Base-by-base conservation (phyloP, 768 basidiomycete species). In the Kwoniella pini region DNA sequence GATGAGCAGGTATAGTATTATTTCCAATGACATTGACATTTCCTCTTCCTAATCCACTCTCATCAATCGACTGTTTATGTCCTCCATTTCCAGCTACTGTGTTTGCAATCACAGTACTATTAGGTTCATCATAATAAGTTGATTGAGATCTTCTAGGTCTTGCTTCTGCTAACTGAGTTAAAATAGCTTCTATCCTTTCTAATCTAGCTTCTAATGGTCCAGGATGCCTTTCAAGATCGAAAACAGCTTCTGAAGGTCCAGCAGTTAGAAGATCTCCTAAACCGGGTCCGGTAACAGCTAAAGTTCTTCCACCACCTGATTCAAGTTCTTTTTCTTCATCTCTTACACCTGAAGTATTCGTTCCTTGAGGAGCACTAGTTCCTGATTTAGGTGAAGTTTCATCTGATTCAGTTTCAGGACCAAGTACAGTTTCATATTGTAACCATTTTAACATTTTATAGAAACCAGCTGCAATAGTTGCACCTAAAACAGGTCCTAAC, bases 391-490 rank as follows among this genome's bases (percentile, higher is more conserved):
- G 57, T 13, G 38, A 22, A 3, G 39, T 51, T 10, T 50, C 49
- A 15, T 68, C 63, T 12, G 30, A 59, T 13, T 70, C 64, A 1
- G 53, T 54, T 60, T 77, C 76, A 2, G 76, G 76, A 1, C 75
- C 77, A 19, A 78, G 69, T 2, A 78, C 77, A 48, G 77, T 76
- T 60, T 76, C 75, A 60, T 76, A 78, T 62, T 78, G 75, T 10
- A 78, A 65, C 55, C 62, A 72, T 69, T 72, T 74, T 60, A 78
- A 68, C 57, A 76, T 66, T 57, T 74, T 75, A 69, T 76, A 78
- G 66, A 78, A 78, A 0, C 71, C 75, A 22, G 77, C 73, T 6
- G 73, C 71, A 39, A 78, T 56, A n/a, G 56, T 65, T 5, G 77
- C 75, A 5, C 77, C 77, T 24, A 78, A 59, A 22, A 53, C 57